Conservation (phyloP, 169 alveolate genomes). For the Sarcocystis neurona region DNA sequence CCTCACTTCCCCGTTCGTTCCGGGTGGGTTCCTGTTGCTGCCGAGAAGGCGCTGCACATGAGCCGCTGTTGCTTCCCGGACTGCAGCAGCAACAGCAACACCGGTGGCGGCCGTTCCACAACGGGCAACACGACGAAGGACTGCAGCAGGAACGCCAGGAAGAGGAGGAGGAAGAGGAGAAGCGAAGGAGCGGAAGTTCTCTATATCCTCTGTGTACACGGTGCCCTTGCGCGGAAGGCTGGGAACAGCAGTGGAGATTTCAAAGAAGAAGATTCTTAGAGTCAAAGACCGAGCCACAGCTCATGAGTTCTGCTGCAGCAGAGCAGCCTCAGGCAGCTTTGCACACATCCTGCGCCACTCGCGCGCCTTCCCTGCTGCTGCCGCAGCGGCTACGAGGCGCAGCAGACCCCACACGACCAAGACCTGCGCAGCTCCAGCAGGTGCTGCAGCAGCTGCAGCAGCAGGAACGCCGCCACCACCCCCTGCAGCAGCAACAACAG, state of each 20-base stretch:
- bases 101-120: not conserved
- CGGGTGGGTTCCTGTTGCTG: not conserved
- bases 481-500: not conserved
- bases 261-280: not conserved
- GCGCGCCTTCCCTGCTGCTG: constrained; percentile 39
- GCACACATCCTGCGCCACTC: constrained; percentile 4
- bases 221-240: not conserved
- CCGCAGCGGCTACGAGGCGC: constrained; percentile 28
- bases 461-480: not conserved
- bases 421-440: constrained; percentile 20
- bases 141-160: not conserved
- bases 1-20: not conserved
- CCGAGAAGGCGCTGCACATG: not conserved
- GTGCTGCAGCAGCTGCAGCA: not conserved
- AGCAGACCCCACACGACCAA: constrained; percentile 29
- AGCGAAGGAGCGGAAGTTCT: not conserved
- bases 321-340: not conserved
- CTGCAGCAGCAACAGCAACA: constrained; percentile 19
- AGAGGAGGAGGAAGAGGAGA: not conserved
- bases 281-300: not conserved
- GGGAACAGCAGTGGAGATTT: constrained; percentile 3
- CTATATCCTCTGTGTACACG: not conserved
- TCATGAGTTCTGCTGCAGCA: not conserved
- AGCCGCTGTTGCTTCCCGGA: not conserved
- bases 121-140: not conserved